Evolutionary conservation across 306 rosid species (phyloP).

Genomic region (Geum urbanum): DNA sequence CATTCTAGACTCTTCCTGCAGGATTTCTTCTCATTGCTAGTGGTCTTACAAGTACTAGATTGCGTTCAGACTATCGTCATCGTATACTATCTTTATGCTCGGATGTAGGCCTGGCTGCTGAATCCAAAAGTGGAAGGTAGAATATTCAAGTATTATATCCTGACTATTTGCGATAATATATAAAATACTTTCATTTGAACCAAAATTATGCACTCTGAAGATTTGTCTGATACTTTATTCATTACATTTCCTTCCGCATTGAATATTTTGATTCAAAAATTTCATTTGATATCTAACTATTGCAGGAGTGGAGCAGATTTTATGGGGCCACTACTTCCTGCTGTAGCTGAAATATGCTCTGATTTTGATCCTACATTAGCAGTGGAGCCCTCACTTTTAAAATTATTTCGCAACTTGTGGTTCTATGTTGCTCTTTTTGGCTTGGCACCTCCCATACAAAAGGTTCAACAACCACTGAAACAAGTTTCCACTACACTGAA

Average conservation of each 20-base stretch:
- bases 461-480: slow-evolving; percentile 53
- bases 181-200: too few relatives aligned
- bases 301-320: slow-evolving; percentile 98
- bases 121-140: slow-evolving; percentile 96
- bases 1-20: slow-evolving; percentile 98
- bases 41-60: slow-evolving; percentile 60
- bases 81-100: slow-evolving; percentile 91
- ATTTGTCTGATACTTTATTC: slow-evolving; percentile 20
- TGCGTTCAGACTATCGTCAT: slow-evolving; percentile 87
- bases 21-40: slow-evolving; percentile 82
- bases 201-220: neutral
- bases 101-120: slow-evolving; percentile 99
- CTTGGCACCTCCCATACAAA: slow-evolving; percentile 89
- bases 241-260: slow-evolving; percentile 19
- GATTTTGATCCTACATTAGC: slow-evolving; percentile 84
- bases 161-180: too few relatives aligned
- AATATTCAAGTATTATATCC: slow-evolving; percentile 16
- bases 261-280: slow-evolving; percentile 23
- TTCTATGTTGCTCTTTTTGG: slow-evolving; percentile 97
- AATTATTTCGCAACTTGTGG: slow-evolving; percentile 95
- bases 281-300: slow-evolving; percentile 36
- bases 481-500: slow-evolving; percentile 66
- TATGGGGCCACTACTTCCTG: slow-evolving; percentile 94
- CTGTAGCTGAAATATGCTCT: slow-evolving; percentile 93
- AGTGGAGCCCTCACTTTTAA: slow-evolving; percentile 92